Evolutionary conservation across 1,284 basidiomycete genomes (phyloP), one percentile per base, ranked within the genome.

Genomic region (Ustilago esculenta): DNA sequence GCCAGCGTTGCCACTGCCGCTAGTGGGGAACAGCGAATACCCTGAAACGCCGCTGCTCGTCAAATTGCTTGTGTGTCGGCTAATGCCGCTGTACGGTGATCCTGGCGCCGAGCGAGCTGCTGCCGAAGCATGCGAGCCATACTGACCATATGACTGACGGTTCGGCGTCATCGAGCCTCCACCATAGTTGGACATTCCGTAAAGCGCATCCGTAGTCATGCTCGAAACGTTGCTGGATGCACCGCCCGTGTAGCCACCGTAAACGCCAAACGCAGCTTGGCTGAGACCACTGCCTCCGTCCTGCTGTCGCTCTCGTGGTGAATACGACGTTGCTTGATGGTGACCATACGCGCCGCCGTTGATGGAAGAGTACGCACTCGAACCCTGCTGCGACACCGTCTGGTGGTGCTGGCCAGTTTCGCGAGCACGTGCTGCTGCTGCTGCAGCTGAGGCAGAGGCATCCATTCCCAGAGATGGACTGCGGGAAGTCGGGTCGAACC

Each of bases 1-100:
- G 45, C 42, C 20, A 11, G 43, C 33, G 7, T 35, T 43, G 17
- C 56, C 45, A 46, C 44, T 46, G 32, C 47, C 33, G 35, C 65
- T 43, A 30, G 32, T 55, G 17, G 67, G 47, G 47, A 70, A 70
- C n/a, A 70, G 67, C 25, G 67, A 70, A 30, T 70, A 70, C 40
- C 54, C 49, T 23, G 65, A 45, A 14, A 42, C 39, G 9, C 55
- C 51, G 29, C 56, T 57, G 27, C 12, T 41, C n/a, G 52, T 43
- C 18, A 63, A 50, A 33, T 49, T 70, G 50, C 34, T 48, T 17
- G 55, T 17, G 50, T 70, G 67, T 2, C 57, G 52, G 27, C 56
- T 55, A 37, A 65, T 52, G 33, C 67, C 67, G 37, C 53, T 61
- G 67, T 70, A 70, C 14, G 67, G 67, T 44, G 67, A 70, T 17